Percentiles rank a stretch among this genome's conserved stretches.
phyloP scores from a whole-genome alignment of 768 basidiomycete species.

The Coprinopsis strossmayeri region DNA sequence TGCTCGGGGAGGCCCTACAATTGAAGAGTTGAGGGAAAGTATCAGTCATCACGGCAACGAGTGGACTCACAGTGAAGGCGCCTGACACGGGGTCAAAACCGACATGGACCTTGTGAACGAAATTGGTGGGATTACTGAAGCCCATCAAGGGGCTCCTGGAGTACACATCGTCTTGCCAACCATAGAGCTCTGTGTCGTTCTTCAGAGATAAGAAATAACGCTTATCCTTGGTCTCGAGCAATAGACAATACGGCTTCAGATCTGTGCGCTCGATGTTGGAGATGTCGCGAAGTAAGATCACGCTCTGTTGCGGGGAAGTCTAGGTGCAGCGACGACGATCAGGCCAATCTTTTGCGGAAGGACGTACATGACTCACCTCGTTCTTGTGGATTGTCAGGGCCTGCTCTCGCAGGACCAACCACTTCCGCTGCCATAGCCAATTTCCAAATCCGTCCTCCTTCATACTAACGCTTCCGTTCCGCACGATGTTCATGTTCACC shows the following conservation, averaged over 20 bases:
- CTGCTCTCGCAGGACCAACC: conserved; percentile 79
- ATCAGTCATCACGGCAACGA: neutral
- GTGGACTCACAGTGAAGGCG: conserved; percentile 76
- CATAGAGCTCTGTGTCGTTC: conserved; percentile 94
- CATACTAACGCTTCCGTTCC: conserved; percentile 71
- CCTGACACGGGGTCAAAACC: conserved; percentile 93
- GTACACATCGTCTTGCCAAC: conserved; percentile 98
- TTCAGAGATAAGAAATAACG: conserved; percentile 78
- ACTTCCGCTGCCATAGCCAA: conserved; percentile 89
- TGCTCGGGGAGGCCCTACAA: conserved; percentile 89
- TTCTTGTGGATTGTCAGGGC: conserved; percentile 81
- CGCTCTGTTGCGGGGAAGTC: conserved; percentile 50
- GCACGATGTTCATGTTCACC: conserved; percentile 43
- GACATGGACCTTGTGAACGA: conserved; percentile 98
- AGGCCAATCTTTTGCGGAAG: neutral
- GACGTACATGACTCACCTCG: conserved; percentile 54
- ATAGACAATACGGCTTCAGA: conserved; percentile 88
- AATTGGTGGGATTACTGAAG: conserved; percentile 91
- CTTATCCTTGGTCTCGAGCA: conserved; percentile 81
- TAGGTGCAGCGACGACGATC: conserved; percentile 19
- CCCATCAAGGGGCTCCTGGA: conserved; percentile 88
- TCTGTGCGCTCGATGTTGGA: conserved; percentile 88
- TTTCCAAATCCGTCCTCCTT: conserved; percentile 94
- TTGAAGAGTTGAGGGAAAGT: conserved; percentile 1
- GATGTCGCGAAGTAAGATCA: conserved; percentile 71